These are phyloP conservation scores for Periconia sp. DNA, from an alignment of 2,329 filamentous ascomycete species.

Conservation along the genomic window DNA sequence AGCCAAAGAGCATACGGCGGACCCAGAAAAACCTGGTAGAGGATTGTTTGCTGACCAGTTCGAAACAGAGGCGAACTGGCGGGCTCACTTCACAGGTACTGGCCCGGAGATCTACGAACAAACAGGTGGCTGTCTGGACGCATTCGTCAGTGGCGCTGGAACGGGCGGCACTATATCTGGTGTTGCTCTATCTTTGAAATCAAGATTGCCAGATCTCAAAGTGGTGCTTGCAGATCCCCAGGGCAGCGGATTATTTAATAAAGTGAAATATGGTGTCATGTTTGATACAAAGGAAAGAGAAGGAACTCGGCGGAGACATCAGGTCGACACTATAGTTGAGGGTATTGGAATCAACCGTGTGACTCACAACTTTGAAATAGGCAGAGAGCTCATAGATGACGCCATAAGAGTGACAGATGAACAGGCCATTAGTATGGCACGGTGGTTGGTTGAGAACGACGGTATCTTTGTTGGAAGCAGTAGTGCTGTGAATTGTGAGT, in stretches of 20 bases:
- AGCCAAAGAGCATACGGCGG: slow-evolving; percentile 71
- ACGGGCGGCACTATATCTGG: slow-evolving; percentile 94
- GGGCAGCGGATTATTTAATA: slow-evolving; percentile 90
- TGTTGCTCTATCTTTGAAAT: slow-evolving; percentile 80
- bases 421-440: slow-evolving; percentile 91
- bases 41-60: slow-evolving; percentile 98
- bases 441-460: slow-evolving; percentile 93
- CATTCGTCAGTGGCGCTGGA: slow-evolving; percentile 90
- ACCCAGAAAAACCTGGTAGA: slow-evolving; percentile 61
- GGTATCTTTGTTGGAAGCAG: slow-evolving; percentile 94
- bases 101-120: slow-evolving; percentile 88
- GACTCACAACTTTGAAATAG: slow-evolving; percentile 90
- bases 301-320: slow-evolving; percentile 82
- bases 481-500: slow-evolving; percentile 88
- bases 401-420: slow-evolving; percentile 85
- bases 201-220: slow-evolving; percentile 62
- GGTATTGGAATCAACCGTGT: slow-evolving; percentile 93
- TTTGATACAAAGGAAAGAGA: slow-evolving; percentile 87
- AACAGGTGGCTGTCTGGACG: slow-evolving; percentile 72
- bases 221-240: slow-evolving; percentile 91
- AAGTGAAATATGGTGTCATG: slow-evolving; percentile 92
- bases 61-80: slow-evolving; percentile 86
- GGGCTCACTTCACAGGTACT: slow-evolving; percentile 78
- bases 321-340: slow-evolving; percentile 95
- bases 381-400: slow-evolving; percentile 83